phyloP scores from a whole-genome alignment of 2,329 filamentous ascomycete genomes.

The Epichloe baconii region DNA sequence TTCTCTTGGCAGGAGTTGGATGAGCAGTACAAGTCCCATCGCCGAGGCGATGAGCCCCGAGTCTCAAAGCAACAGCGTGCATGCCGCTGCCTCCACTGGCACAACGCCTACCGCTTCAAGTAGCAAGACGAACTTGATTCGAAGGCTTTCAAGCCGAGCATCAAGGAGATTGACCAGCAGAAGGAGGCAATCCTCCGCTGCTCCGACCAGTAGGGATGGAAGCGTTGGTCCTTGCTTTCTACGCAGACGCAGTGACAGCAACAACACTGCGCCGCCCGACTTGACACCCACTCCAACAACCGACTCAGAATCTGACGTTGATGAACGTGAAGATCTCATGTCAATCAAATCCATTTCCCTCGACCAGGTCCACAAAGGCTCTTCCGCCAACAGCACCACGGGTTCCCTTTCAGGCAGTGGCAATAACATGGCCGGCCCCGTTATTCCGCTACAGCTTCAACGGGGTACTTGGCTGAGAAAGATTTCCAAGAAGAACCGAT shows the following conservation, averaged over 20 bases:
- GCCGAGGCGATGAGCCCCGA: slow-evolving; percentile 23
- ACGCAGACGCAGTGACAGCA: slow-evolving; percentile 80
- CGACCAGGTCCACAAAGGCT: slow-evolving; percentile 32
- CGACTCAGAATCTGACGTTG: slow-evolving; percentile 46
- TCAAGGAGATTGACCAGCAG: slow-evolving; percentile 51
- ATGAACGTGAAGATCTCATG: slow-evolving; percentile 32
- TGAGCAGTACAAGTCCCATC: slow-evolving; percentile 43
- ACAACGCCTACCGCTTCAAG: slow-evolving; percentile 3
- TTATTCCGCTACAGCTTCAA: slow-evolving; percentile 64
- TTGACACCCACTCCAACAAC: slow-evolving; percentile 23
- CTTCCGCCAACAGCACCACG: slow-evolving; percentile 34
- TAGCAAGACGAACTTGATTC: slow-evolving; percentile 48
- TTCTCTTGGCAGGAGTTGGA: slow-evolving; percentile 50
- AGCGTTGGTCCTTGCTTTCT: slow-evolving; percentile 84
- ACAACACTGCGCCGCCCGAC: slow-evolving; percentile 50
- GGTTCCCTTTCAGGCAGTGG: slow-evolving; percentile 32
- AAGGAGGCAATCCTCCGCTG: slow-evolving; percentile 65
- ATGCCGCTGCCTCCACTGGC: neutral
- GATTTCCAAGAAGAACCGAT: slow-evolving; percentile 68
- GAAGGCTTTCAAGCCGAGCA: slow-evolving; percentile 72
- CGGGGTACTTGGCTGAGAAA: slow-evolving; percentile 70
- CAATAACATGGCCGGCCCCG: slow-evolving; percentile 46
- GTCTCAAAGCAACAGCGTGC: slow-evolving; percentile 9
- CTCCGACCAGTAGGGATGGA: slow-evolving; percentile 66
- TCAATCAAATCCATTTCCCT: slow-evolving; percentile 25